A percentile compares a stretch with the other conserved stretches of the same genome.
Evolutionary conservation across 495 filamentous ascomycete genomes (phyloP).

Genomic region (Sordaria brevicollis): DNA sequence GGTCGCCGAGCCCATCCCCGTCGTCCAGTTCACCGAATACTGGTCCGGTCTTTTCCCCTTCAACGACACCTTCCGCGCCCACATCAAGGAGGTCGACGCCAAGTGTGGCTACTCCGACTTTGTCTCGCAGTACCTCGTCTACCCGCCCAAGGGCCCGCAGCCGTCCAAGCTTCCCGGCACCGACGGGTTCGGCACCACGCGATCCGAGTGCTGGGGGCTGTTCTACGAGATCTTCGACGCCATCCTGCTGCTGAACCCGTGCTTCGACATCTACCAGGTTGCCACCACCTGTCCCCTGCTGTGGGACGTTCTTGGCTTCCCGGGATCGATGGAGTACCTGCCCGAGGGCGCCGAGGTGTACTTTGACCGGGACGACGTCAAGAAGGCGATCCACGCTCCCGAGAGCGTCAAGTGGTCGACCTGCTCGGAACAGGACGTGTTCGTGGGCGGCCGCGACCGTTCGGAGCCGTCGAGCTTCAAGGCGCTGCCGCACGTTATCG

Average conservation of each 20-base stretch:
- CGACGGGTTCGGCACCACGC: conserved; percentile 7
- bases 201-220: conserved; percentile 24
- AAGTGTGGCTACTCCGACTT: conserved; percentile 58
- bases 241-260: conserved; percentile 55
- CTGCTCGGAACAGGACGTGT: conserved; percentile 44
- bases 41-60: conserved; percentile 50
- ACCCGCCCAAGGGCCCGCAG: conserved; percentile 53
- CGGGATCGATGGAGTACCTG: conserved; percentile 40
- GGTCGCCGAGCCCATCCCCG: conserved; percentile 42
- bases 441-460: conserved; percentile 36
- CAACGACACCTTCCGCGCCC: conserved; percentile 52
- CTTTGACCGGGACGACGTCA: conserved; percentile 71
- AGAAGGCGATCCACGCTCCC: conserved; percentile 63
- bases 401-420: conserved; percentile 44
- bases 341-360: conserved; percentile 51
- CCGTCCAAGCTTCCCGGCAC: conserved; percentile 28
- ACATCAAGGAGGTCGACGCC: conserved; percentile 44
- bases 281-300: conserved; percentile 63
- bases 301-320: conserved; percentile 57
- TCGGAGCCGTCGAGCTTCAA: conserved; percentile 38
- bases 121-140: conserved; percentile 50
- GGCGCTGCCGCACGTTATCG: conserved; percentile 61
- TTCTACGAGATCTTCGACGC: conserved; percentile 48
- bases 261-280: conserved; percentile 72
- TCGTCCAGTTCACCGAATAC: conserved; percentile 53